Base-by-base conservation (phyloP, 179 eudicot genomes). In the Pouteria campechiana region DNA sequence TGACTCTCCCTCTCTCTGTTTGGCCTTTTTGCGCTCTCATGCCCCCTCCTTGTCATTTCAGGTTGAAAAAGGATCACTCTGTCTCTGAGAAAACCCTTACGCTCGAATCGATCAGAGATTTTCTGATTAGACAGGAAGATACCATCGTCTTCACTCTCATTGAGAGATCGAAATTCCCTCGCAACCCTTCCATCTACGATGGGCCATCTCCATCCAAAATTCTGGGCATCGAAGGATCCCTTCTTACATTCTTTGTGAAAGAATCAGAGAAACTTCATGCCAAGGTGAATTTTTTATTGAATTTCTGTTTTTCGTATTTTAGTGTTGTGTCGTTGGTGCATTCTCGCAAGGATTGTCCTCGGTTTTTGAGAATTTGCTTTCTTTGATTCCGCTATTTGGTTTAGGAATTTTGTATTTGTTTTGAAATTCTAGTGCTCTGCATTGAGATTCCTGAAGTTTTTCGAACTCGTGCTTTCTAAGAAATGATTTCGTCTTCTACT, bases 121-220 rank as follows among this genome's bases (percentile, higher is more conserved):
- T 57, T 34, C 34, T 78, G 54, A 58, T 75, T 35, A 48, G 82
- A 10, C 76, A 68, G 54, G 87, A 78, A 57, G 87, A 78, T 25
- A 65, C 69, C 30, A 78, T 78, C 34, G 46, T 78, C 15, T 75
- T 65, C 54, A 20, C 51, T 27, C 67, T 78, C 5, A 69, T 78
- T 1, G 76, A 78, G 64, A 68, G 87, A 45, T 58, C 79, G 2
- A 65, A 68, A 4, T 68, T 57, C 57, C 74, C 80, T 1, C 8
- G 47, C 1, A 77, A 73, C 39, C 51, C 69, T 7, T 40, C 37
- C 3, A 18, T 65, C 1, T 77, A 77, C 60, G 37, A 50, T 35
- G 36, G n/a, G 2, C 2, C n/a, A 5, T 42, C 22, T 6, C n/a
- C 3, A 2, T 17, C 17, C 15, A 24, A n/a, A 2, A 5, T 27